Evolutionary conservation across 495 filamentous ascomycete genomes (phyloP), one percentile per base, ranked within the genome.

Genomic region (Acidiella bohemica): DNA sequence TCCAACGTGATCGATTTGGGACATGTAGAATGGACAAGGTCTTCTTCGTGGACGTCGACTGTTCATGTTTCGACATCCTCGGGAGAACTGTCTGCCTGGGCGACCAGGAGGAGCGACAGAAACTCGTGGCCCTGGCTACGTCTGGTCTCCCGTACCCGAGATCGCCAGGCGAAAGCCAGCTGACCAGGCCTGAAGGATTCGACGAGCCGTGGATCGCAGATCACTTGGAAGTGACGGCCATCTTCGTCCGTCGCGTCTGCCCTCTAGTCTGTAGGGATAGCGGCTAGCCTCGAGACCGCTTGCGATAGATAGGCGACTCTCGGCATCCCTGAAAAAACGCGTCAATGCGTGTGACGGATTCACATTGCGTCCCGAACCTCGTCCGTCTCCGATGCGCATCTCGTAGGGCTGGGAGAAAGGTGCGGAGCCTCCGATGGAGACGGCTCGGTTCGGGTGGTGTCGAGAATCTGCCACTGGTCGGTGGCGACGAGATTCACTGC

Each of bases 21-120:
- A 60, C 58, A 22, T 56, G 47, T 18, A 50, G 71, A 35, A 67
- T 73, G 65, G 72, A 75, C 40, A 73, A 72, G 57, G 53, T 74
- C 25, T 39, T 61, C 4, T 62, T 35, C 53, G 58, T 35, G 61
- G 63, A 29, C 6, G 2, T 70, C 5, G 41, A 43, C 40, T 31
- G 47, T 9, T 61, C 67, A 25, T 20, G 12, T n/a, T 49, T 49
- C 22, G 54, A 57, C 32, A 57, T 57, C 49, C 64, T 74, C 34
- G 70, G 71, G 0, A 41, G 50, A 32, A 57, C 54, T 42, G 30
- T 64, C 5, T 51, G 54, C 44, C 44, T 62, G 21, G 42, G 41
- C 4, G 46, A 53, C 27, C 34, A 47, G 19, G 36, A 52, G 40
- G 41, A 42, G 26, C 20, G 22, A 36, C 44, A 53, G 30, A 13